Evolutionary conservation across 495 filamentous ascomycete species (phyloP), one percentile per base, ranked within the genome.

Genomic region (Margaritispora aquatica): DNA sequence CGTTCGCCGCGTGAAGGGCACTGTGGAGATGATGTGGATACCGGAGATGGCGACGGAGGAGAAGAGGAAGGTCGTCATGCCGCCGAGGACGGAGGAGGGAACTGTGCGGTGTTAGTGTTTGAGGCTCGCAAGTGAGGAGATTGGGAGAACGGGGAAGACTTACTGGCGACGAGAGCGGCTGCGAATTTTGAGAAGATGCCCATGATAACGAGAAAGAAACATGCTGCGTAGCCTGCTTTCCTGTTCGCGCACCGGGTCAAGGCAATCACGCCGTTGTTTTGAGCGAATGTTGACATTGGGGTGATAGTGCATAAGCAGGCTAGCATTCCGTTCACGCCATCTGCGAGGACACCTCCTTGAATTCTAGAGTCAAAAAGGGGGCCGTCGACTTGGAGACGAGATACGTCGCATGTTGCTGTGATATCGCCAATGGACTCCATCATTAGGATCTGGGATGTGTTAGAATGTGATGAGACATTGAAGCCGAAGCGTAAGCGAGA

Each of bases 11-110:
- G 83, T 94, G 71, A 95, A 95, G 1, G 85, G 82, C 4, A 89
- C 79, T 10, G 83, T 85, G 26, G 82, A 77, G 66, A 93, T 90
- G 63, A 96, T 96, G 50, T 88, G 82, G 58, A 96, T 83, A 62
- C 92, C 92, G 1, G 89, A 93, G 17, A 94, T 83, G 22, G 88
- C 87, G 27, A 96, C 92, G 9, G 89, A 79, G 61, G 77, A 81
- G 76, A 96, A 96, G 21, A 96, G 78, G 73, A 96, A 96, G 1
- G 89, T 92, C 0, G 92, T 96, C 89, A 96, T 95, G 26, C 92
- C 92, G 53, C 91, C 91, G 7, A 96, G 77, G 0, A 96, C 91
- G 1, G 92, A 65, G 27, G 79, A 73, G 0, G 92, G 92, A 63
- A 96, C n/a, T n/a, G n/a, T n/a, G n/a, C n/a, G n/a, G n/a, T n/a